Evolutionary conservation across 2,329 filamentous ascomycete species (phyloP), one percentile per base, ranked within the genome.

Genomic region (Hypoxylon sp.): DNA sequence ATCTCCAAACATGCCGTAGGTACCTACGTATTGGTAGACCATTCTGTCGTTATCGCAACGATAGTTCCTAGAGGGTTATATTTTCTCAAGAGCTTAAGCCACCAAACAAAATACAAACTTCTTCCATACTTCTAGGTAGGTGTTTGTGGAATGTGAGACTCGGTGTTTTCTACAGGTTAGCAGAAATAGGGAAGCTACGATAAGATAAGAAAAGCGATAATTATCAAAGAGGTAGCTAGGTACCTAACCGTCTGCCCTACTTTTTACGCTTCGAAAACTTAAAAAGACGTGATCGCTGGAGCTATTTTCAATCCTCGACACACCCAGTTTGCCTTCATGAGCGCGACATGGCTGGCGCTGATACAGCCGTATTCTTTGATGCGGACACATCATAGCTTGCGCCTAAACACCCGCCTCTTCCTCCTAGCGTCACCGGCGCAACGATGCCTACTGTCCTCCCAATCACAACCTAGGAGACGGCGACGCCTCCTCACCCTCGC

Each of bases 401-500:
- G 51, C 10, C 30, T 9, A n/a, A 41, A 21, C 11, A n/a, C 43
- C 21, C 48, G 11, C 50, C 51, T 19, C 50, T 46, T 19, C 32
- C 21, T 21, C 32, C 23, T 5, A 13, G 49, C 21, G 11, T 34
- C 32, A 28, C n/a, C 28, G 1, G n/a, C n/a, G 21, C 63, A 46
- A 17, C 68, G 55, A 60, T 52, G 58, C 14, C 51, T 34, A 14
- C 45, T 56, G 36, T 65, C 58, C 49, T 60, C 64, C 17, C 36
- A 32, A n/a, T 52, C 60, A 7, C 62, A 25, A 19, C 36, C 46
- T 10, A 13, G 10, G 28, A 46, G 23, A 25, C 60, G 28, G 6
- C 68, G 13, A 6, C 60, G 80, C 25, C 69, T 88, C 63, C 76
- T 86, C 17, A 89, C 87, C 4, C 86, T 95, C 52, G 92, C 92